Conservation (phyloP, 2,329 filamentous ascomycete genomes). For the Diplocarpon rosae region DNA sequence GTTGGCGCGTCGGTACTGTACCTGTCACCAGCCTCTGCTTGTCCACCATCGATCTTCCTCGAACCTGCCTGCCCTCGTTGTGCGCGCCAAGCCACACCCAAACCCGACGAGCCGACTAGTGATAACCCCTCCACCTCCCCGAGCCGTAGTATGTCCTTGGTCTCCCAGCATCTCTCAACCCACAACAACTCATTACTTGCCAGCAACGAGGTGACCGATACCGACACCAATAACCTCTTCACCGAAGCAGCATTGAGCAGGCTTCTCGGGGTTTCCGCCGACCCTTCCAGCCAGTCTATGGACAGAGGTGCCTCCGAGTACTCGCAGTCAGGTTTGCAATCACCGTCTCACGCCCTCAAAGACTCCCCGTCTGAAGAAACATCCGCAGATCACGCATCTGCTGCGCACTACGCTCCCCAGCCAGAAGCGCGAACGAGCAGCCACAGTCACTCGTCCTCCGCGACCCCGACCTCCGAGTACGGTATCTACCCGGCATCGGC, state of each 20-base stretch:
- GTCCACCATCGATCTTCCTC: neutral
- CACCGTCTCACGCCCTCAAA: constrained; percentile 55
- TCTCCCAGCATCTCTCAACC: constrained; percentile 21
- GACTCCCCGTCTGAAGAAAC: constrained; percentile 74
- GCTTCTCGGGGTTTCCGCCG: constrained; percentile 24
- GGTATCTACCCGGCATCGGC: constrained; percentile 62
- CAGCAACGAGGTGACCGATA: constrained; percentile 1
- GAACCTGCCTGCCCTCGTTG: neutral
- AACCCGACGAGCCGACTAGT: constrained; percentile 6
- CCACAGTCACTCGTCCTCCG: constrained; percentile 46
- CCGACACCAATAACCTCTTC: constrained; percentile 7
- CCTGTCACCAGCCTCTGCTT: neutral
- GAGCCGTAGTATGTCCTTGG: constrained; percentile 28
- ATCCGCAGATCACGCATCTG: constrained; percentile 81
- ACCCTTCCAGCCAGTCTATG: constrained; percentile 35
- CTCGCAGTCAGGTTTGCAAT: constrained; percentile 80
- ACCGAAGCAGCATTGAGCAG: constrained; percentile 24
- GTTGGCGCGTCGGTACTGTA: too few relatives aligned
- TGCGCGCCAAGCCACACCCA: neutral
- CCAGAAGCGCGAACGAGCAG: constrained; percentile 60
- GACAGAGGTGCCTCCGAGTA: constrained; percentile 60
- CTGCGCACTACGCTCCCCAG: constrained; percentile 77
- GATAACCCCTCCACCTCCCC: constrained; percentile 2
- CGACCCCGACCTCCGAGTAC: constrained; percentile 86
- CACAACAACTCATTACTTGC: constrained; percentile 2